Base-by-base conservation (phyloP, 495 filamentous ascomycete species). In the Podospora pseudopauciseta region DNA sequence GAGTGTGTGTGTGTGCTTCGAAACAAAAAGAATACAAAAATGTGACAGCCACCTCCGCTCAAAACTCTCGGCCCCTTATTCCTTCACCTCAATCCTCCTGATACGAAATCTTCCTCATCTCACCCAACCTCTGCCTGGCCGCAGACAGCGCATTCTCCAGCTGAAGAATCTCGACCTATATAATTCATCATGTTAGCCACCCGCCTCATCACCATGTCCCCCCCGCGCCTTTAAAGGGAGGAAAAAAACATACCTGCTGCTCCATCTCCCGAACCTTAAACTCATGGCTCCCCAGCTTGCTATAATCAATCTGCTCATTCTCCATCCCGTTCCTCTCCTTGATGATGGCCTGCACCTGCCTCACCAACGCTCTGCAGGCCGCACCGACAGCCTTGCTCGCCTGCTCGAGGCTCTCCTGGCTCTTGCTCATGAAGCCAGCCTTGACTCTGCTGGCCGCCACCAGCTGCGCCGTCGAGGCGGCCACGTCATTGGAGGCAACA, bases 201-300 rank as follows among this genome's bases (percentile, higher is more conserved):
- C 30, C 53, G 20, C 15, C 18, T 15, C 19, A 53, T n/a, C 26
- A 6, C 16, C 23, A 23, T 23, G 23, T 1, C 23, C 23, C 20
- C 20, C 20, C 20, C 23, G 23, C 23, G 27, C 27, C 2, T n/a
- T 13, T 13, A 56, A 30, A 69, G 65, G 65, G 15, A 61, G 68
- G 71, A 63, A 66, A 71, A 68, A 57, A 55, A 86, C 88, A 70
- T 84, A 97, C 94, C 92, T 99, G 96, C 79, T 99, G 96, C 82
- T 99, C 94, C 96, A 99, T 99, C 84, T 99, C 93, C 74, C 90
- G 86, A 16, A 97, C 92, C 83, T 99, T 99, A 84, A 99, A 97
- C 82, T 98, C 95, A 80, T 97, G 93, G 62, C 89, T 86, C 72
- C 91, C 92, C 49, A 98, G 81, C 78, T 91, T 91, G 0, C 85